These are phyloP conservation scores for Naganishia onofrii DNA, from an alignment of 768 basidiomycete species.

Conservation along the genomic window DNA sequence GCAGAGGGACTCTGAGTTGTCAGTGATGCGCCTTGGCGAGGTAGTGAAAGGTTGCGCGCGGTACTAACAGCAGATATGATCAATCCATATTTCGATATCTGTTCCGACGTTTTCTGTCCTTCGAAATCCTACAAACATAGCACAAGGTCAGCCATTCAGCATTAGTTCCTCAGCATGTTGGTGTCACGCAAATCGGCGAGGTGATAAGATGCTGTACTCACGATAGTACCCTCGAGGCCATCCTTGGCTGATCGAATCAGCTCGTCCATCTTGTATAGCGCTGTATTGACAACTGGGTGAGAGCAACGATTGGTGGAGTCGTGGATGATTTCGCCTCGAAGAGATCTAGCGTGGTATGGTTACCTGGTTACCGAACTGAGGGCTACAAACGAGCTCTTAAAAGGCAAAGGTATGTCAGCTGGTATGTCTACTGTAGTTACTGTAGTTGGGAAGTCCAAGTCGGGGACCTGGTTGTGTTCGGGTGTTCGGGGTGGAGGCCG, in stretches of 20 bases:
- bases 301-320: too few species aligned
- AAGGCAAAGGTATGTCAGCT: too few species aligned
- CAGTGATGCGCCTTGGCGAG: background rate
- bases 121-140: conserved; percentile 3
- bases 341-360: too few species aligned
- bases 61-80: conserved; percentile 11
- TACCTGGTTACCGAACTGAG: too few species aligned
- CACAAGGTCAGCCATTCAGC: background rate
- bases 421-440: too few species aligned
- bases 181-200: too few species aligned
- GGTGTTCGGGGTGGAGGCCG: too few species aligned
- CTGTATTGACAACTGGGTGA: too few species aligned
- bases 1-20: background rate
- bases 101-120: conserved; percentile 7
- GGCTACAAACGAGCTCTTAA: too few species aligned
- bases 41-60: background rate
- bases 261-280: conserved; percentile 1
- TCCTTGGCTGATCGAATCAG: conserved; percentile 10
- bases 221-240: conserved; percentile 1
- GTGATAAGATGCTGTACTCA: background rate
- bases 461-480: too few species aligned
- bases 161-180: background rate
- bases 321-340: too few species aligned
- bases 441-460: too few species aligned
- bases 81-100: conserved; percentile 17